phyloP scores from a whole-genome alignment of 345 rosid genomes.

The Populus simonii region DNA sequence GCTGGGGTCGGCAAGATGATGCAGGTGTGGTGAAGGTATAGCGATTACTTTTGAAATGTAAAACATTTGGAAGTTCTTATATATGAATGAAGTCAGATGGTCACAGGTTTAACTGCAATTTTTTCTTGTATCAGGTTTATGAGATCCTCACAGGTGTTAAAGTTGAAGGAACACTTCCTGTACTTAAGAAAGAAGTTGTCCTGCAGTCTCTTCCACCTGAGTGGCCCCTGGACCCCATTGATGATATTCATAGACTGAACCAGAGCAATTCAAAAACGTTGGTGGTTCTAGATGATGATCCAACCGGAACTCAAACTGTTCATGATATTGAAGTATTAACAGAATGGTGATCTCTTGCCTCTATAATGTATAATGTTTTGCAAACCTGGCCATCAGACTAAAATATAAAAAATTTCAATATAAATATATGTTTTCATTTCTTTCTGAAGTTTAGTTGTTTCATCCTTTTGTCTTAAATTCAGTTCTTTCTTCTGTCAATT shows the following conservation, averaged over 20 bases:
- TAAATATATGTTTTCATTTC: not conserved
- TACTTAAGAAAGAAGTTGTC: conserved; percentile 58
- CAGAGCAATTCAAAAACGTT: conserved; percentile 61
- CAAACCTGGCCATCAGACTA: not conserved
- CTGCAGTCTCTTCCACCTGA: conserved; percentile 76
- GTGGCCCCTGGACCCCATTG: conserved; percentile 77
- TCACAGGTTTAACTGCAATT: conserved; percentile 1
- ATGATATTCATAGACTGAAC: conserved; percentile 58
- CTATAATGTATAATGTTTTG: not conserved
- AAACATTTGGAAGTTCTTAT: not conserved
- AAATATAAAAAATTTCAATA: not conserved
- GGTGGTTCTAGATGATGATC: conserved; percentile 97
- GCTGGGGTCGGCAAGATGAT: conserved; percentile 93
- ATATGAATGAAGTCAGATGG: not conserved
- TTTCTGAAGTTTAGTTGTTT: not conserved
- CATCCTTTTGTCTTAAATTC: not conserved
- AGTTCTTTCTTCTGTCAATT: not conserved
- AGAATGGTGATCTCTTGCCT: conserved; percentile 64
- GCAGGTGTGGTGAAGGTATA: conserved; percentile 94
- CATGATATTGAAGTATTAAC: conserved; percentile 91
- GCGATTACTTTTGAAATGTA: not conserved
- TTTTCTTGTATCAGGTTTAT: conserved; percentile 51
- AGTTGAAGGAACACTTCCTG: conserved; percentile 82
- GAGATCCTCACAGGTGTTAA: conserved; percentile 75
- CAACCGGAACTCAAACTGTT: conserved; percentile 99